Evolutionary conservation across 2,329 filamentous ascomycete genomes (phyloP).

Genomic region (Meredithiella fracta): DNA sequence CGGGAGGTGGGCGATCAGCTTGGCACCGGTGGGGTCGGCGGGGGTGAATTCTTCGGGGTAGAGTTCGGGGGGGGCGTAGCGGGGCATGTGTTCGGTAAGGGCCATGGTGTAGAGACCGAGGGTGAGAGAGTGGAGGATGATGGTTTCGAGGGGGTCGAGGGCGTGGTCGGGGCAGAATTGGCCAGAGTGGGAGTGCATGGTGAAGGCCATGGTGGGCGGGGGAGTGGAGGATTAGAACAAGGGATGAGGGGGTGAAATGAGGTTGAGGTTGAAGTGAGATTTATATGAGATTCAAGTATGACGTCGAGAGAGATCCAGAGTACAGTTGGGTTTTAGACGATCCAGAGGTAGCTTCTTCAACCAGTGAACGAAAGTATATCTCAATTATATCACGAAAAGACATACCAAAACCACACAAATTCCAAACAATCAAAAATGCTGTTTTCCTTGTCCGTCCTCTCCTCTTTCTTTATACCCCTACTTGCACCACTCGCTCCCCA

Average conservation of each 20-base stretch:
- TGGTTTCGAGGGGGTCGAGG: conserved; percentile 65
- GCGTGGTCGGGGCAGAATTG: conserved; percentile 92
- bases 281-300: too few relatives aligned
- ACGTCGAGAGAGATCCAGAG: too few relatives aligned
- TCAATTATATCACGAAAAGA: too few relatives aligned
- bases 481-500: background rate
- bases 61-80: conserved; percentile 53
- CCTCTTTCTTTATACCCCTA: too few relatives aligned
- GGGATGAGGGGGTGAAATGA: background rate
- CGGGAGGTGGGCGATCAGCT: conserved; percentile 25
- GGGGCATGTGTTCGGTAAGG: conserved; percentile 90
- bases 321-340: too few relatives aligned
- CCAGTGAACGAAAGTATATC: too few relatives aligned
- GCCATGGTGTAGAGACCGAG: conserved; percentile 70
- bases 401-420: too few relatives aligned
- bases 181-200: conserved; percentile 94
- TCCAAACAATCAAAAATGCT: too few relatives aligned
- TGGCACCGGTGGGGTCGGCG: too few relatives aligned
- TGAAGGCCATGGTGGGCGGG: conserved; percentile 62
- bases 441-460: too few relatives aligned
- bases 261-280: background rate
- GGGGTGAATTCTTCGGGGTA: conserved; percentile 51
- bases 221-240: background rate
- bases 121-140: conserved; percentile 62
- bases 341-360: too few relatives aligned